These are phyloP conservation scores for Paraurostyla sp. DNA, from an alignment of 73 alveolate genomes.

Conservation along the genomic window DNA sequence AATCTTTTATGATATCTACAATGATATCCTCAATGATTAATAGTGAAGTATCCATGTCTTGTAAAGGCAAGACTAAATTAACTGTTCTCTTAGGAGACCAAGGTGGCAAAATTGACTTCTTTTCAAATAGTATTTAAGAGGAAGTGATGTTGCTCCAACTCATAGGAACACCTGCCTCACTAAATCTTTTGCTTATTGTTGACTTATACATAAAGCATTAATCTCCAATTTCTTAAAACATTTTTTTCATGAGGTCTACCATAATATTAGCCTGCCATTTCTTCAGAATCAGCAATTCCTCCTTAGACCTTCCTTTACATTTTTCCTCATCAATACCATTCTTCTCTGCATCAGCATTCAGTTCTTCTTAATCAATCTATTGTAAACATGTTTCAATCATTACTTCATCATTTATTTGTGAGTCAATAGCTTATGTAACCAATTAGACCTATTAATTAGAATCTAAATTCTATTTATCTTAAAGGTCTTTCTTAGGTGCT, in stretches of 20 bases:
- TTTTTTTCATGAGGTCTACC: conserved; percentile 31
- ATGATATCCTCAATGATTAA: background rate
- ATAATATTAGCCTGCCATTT: conserved; percentile 48
- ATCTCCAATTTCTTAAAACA: conserved; percentile 41
- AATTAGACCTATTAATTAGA: conserved; percentile 28
- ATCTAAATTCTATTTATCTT: conserved; percentile 10
- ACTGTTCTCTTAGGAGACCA: conserved; percentile 3
- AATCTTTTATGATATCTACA: background rate
- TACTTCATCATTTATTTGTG: too few species aligned
- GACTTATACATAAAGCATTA: conserved; percentile 8
- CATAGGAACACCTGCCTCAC: conserved; percentile 66
- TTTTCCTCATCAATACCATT: background rate
- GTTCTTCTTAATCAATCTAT: background rate
- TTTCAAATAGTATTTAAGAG: conserved; percentile 27
- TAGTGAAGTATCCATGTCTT: background rate
- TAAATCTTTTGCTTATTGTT: conserved; percentile 27
- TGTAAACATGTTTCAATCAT: too few species aligned
- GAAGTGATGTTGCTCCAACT: conserved; percentile 53
- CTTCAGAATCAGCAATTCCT: background rate
- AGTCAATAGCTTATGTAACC: too few species aligned
- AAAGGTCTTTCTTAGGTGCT: background rate
- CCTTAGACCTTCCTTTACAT: conserved; percentile 9
- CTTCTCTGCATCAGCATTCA: background rate
- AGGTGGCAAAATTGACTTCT: conserved; percentile 58
- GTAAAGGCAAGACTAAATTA: background rate